These are phyloP conservation scores for Aureobasidium sp. DNA, from an alignment of 2,329 filamentous ascomycete genomes.

Conservation along the genomic window DNA sequence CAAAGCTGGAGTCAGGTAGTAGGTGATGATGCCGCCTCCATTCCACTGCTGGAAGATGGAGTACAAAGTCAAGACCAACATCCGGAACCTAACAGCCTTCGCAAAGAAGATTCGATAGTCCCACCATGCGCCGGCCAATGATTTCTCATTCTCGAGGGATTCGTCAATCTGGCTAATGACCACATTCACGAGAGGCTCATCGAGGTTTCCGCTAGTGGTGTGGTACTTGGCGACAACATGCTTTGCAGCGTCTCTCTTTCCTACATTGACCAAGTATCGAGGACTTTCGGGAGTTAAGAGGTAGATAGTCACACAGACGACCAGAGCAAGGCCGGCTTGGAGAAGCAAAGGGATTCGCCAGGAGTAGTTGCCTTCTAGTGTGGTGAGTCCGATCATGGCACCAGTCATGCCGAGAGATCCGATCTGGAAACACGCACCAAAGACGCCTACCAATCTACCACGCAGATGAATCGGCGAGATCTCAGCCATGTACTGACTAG, in stretches of 20 bases:
- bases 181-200: conserved; percentile 35
- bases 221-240: conserved; percentile 32
- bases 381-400: conserved; percentile 35
- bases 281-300: conserved; percentile 5
- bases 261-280: not conserved
- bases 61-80: conserved; percentile 37
- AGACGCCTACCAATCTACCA: conserved; percentile 39
- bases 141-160: conserved; percentile 29
- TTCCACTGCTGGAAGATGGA: conserved; percentile 41
- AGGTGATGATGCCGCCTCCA: conserved; percentile 37
- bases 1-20: conserved; percentile 32
- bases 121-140: conserved; percentile 28
- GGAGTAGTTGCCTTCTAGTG: conserved; percentile 21
- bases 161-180: conserved; percentile 37
- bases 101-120: conserved; percentile 41
- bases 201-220: conserved; percentile 31
- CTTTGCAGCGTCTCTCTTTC: conserved; percentile 1
- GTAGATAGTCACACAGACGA: conserved; percentile 36
- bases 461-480: conserved; percentile 26
- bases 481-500: conserved; percentile 33
- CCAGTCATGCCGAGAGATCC: conserved; percentile 35
- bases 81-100: conserved; percentile 33
- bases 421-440: conserved; percentile 39
- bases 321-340: not conserved
- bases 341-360: conserved; percentile 7